phyloP scores from a whole-genome alignment of 2,329 filamentous ascomycete genomes.

The Emmonsia crescens region DNA sequence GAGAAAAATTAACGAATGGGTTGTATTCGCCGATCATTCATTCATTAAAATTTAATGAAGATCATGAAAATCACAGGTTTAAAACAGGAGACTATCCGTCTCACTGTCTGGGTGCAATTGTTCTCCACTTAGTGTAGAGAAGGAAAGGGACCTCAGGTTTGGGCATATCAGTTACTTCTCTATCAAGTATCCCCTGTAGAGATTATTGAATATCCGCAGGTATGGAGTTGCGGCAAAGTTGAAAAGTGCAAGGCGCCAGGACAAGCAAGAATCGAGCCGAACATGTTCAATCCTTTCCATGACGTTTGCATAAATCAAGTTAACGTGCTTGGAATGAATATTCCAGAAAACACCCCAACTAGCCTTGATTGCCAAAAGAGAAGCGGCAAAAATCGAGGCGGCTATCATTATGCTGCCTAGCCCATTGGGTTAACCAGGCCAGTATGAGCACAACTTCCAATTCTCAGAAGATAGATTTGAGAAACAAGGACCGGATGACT shows the following conservation, averaged over 20 bases:
- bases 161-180: not conserved
- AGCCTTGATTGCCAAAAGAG: not conserved
- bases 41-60: not conserved
- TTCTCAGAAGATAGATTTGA: not conserved
- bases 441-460: not conserved
- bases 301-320: not conserved
- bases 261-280: not conserved
- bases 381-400: not conserved
- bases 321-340: not conserved
- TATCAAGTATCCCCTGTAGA: no score
- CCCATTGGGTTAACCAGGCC: not conserved
- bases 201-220: not conserved
- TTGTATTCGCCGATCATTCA: not conserved
- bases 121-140: not conserved
- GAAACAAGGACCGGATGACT: not conserved
- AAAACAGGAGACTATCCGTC: not conserved
- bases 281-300: not conserved
- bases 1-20: not conserved
- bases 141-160: not conserved
- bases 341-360: not conserved
- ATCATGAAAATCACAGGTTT: not conserved
- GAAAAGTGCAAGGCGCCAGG: not conserved
- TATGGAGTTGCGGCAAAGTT: not conserved
- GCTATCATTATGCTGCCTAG: not conserved
- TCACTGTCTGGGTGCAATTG: not conserved